phyloP scores from a whole-genome alignment of 2,329 filamentous ascomycete genomes.

The Hypoxylon sp. region DNA sequence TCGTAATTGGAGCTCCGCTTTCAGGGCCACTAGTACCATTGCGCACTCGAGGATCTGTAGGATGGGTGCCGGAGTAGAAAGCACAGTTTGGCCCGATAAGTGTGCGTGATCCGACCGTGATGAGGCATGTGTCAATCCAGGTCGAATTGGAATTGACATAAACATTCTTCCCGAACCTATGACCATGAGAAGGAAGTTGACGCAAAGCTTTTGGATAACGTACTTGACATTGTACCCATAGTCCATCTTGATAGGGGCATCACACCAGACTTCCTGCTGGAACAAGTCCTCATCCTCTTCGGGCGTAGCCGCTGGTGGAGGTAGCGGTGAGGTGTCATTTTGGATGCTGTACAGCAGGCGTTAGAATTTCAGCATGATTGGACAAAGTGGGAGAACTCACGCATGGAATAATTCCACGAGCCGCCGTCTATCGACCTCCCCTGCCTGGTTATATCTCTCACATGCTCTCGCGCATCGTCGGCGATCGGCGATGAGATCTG shows the following conservation, averaged over 20 bases:
- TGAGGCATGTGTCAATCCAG: constrained; percentile 82
- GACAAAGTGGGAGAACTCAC: not conserved
- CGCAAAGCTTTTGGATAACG: not conserved
- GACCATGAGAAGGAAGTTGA: not conserved
- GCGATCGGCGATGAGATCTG: constrained; percentile 75
- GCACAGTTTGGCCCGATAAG: constrained; percentile 84
- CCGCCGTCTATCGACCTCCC: constrained; percentile 71
- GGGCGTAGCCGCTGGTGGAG: constrained; percentile 68
- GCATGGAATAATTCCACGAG: constrained; percentile 71
- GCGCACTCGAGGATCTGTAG: constrained; percentile 79
- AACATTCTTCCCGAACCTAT: constrained; percentile 74
- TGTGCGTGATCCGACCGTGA: constrained; percentile 82
- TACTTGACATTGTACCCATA: constrained; percentile 80
- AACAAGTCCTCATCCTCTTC: constrained; percentile 77
- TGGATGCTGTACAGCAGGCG: not conserved
- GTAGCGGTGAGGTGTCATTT: constrained; percentile 60
- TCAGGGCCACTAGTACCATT: constrained; percentile 84
- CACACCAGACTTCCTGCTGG: constrained; percentile 76
- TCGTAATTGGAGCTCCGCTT: constrained; percentile 77
- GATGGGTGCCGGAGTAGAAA: constrained; percentile 82
- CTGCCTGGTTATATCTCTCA: constrained; percentile 73
- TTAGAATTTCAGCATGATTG: not conserved
- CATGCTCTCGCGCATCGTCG: constrained; percentile 74
- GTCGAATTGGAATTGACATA: constrained; percentile 82
- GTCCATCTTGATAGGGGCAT: constrained; percentile 78